phyloP scores from a whole-genome alignment of 2,329 filamentous ascomycete genomes.

The Fusarium cyanostomum region DNA sequence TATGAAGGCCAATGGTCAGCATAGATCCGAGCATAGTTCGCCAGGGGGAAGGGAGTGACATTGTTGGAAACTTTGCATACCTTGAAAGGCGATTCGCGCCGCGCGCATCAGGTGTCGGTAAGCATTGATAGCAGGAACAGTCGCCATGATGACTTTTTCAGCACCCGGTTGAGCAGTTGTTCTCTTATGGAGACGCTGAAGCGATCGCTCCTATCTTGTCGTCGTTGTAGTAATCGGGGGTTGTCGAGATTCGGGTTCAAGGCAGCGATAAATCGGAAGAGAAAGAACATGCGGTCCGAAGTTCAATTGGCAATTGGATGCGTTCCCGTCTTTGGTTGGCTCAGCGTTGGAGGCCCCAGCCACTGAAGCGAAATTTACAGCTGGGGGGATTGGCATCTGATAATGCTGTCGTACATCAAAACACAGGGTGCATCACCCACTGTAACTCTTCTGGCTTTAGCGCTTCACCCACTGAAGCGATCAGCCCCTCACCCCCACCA shows the following conservation, averaged over 20 bases:
- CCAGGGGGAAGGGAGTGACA: neutral
- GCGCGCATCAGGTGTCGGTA: conserved; percentile 87
- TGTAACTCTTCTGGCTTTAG: conserved; percentile 2
- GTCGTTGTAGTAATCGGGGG: neutral
- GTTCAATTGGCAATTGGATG: conserved; percentile 1
- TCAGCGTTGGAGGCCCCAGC: neutral
- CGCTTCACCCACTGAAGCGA: conserved; percentile 8
- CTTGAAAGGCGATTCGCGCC: conserved; percentile 82
- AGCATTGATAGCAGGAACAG: conserved; percentile 72
- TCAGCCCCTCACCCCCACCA: conserved; percentile 38
- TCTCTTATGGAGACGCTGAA: neutral
- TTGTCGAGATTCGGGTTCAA: conserved; percentile 3
- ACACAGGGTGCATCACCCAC: neutral
- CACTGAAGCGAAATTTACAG: neutral
- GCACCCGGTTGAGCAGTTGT: neutral
- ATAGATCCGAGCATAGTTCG: neutral
- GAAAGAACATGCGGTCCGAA: conserved; percentile 23
- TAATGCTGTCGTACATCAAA: neutral
- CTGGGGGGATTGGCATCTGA: neutral
- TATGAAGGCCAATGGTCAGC: neutral
- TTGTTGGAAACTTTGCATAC: conserved; percentile 55
- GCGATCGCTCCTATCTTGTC: neutral
- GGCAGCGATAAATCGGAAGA: conserved; percentile 11
- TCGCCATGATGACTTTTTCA: conserved; percentile 25
- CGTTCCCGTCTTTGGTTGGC: neutral